A percentile compares a stretch with the other conserved stretches of the same genome.
These are phyloP conservation scores for Vicia villosa DNA, from an alignment of 306 rosid species.

Conservation along the genomic window DNA sequence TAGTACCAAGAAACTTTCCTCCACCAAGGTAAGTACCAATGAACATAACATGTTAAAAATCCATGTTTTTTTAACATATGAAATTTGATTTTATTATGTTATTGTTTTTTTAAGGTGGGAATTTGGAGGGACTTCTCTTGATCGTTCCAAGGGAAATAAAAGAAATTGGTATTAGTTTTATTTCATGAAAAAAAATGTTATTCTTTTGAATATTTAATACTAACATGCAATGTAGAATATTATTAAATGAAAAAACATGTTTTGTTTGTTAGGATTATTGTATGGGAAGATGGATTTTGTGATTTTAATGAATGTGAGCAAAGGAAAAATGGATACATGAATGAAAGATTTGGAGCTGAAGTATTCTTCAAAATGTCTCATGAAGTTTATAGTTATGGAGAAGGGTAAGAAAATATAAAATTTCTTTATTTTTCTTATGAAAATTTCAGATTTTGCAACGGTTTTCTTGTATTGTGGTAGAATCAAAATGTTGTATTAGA, in stretches of 20 bases:
- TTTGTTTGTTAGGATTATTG: conserved; percentile 72
- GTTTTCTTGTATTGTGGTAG: too few species aligned
- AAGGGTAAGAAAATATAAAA: conserved; percentile 67
- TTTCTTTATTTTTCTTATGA: too few species aligned
- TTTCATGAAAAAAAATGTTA: neutral
- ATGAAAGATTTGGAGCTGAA: conserved; percentile 74
- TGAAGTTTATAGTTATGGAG: conserved; percentile 91
- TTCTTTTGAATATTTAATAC: neutral
- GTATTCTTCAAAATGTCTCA: conserved; percentile 97
- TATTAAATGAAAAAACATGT: conserved; percentile 17
- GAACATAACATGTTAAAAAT: neutral
- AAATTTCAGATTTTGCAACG: too few species aligned
- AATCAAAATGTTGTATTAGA: too few species aligned
- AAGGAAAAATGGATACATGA: conserved; percentile 52
- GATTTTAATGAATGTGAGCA: conserved; percentile 73
- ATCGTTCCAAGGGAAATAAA: conserved; percentile 83
- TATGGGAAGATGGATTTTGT: conserved; percentile 97
- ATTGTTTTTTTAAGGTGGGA: conserved; percentile 70
- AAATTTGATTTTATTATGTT: conserved; percentile 28
- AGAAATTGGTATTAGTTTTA: conserved; percentile 69
- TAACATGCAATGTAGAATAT: neutral
- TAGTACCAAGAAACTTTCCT: conserved; percentile 81
- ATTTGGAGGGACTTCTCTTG: conserved; percentile 74
- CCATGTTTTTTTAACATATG: neutral
- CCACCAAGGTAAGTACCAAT: conserved; percentile 68